A percentile compares a stretch with the other conserved stretches of the same genome.
phyloP scores from a whole-genome alignment of 2,329 filamentous ascomycete species.

The Alternaria triticimaculans region DNA sequence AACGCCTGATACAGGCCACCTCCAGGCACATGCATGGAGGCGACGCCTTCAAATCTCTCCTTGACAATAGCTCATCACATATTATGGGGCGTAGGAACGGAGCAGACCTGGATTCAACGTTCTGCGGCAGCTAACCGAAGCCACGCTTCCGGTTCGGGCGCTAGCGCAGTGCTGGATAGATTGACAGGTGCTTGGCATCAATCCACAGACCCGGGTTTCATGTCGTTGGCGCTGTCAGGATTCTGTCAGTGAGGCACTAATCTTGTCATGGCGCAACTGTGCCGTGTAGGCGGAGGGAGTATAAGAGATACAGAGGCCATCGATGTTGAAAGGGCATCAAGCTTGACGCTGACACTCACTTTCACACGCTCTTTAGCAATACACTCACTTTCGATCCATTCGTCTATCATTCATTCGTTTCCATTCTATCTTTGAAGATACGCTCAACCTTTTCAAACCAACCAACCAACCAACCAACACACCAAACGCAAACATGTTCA shows the following conservation, averaged over 20 bases:
- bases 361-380: slow-evolving; percentile 40
- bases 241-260: slow-evolving; percentile 19
- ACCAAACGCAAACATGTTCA: slow-evolving; percentile 38
- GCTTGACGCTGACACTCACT: slow-evolving; percentile 45
- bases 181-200: slow-evolving; percentile 33
- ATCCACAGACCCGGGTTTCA: slow-evolving; percentile 23
- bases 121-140: slow-evolving; percentile 30
- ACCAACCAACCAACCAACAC: slow-evolving; percentile 22
- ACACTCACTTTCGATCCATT: slow-evolving; percentile 38
- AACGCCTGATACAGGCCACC: slow-evolving; percentile 12
- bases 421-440: slow-evolving; percentile 29
- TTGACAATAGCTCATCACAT: slow-evolving; percentile 21
- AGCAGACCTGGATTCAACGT: slow-evolving; percentile 23
- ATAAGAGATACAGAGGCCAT: slow-evolving; percentile 30
- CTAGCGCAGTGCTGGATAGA: slow-evolving; percentile 35
- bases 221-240: slow-evolving; percentile 8
- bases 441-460: slow-evolving; percentile 14
- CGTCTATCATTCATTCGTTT: slow-evolving; percentile 30
- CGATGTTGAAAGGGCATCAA: slow-evolving; percentile 23
- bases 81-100: slow-evolving; percentile 30
- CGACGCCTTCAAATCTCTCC: slow-evolving; percentile 27
- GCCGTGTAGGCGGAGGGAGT: slow-evolving; percentile 26
- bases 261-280: slow-evolving; percentile 18
- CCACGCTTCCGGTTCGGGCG: slow-evolving; percentile 13
- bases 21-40: slow-evolving; percentile 29